A percentile compares a stretch with the other conserved stretches of the same genome.
Evolutionary conservation across 1,284 basidiomycete genomes (phyloP).

Genomic region (Phenoliferia sp.): DNA sequence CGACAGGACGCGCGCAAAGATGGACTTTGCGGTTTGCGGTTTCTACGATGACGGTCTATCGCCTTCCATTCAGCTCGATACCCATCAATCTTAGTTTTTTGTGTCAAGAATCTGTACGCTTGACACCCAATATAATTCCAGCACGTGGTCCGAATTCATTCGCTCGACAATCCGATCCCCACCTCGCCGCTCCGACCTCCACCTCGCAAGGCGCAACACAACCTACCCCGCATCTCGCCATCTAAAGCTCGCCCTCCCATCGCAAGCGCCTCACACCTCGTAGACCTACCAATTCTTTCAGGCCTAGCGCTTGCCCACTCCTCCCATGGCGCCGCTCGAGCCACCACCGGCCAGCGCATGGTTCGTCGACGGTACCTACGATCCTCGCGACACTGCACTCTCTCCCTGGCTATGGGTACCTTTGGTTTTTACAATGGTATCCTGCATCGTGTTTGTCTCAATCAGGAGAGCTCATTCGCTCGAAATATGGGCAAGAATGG

Average conservation of each 20-base stretch:
- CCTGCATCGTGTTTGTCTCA: constrained; percentile 22
- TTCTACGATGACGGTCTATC: background rate
- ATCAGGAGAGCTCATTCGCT: constrained; percentile 10
- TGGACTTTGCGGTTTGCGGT: background rate
- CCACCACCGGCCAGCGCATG: background rate
- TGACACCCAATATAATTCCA: no score
- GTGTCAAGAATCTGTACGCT: no score
- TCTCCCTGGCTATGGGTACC: constrained; percentile 27
- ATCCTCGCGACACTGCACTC: constrained; percentile 6
- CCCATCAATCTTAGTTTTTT: no score
- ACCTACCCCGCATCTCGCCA: no score
- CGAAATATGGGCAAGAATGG: constrained; percentile 7
- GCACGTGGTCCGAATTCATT: background rate
- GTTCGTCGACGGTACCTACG: background rate
- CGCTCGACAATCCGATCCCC: background rate
- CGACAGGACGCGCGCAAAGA: background rate
- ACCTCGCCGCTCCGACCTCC: no score
- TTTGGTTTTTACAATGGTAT: constrained; percentile 10
- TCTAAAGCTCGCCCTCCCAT: no score
- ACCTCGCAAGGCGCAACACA: no score
- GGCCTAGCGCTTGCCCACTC: no score
- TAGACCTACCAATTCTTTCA: no score
- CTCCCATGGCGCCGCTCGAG: background rate
- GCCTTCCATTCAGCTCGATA: background rate
- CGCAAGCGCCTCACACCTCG: no score